Evolutionary conservation across 1,284 basidiomycete species (phyloP), one percentile per base, ranked within the genome.

Genomic region (Heimioporus retisporus): DNA sequence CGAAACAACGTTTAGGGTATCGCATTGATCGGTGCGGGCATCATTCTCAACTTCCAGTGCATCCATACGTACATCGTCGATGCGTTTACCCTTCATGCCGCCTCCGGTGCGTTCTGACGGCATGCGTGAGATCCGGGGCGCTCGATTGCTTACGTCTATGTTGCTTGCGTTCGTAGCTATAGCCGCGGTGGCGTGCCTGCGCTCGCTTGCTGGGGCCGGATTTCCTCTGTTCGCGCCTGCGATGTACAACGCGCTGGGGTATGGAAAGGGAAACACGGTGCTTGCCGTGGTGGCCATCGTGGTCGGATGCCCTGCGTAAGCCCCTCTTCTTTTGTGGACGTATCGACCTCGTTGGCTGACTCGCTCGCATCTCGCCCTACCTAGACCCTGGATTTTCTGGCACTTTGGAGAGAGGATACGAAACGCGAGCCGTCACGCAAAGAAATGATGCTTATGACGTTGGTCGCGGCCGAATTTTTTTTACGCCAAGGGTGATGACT

Each of bases 191-290:
- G 79, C 85, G 0, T 90, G 77, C 75, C 72, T 91, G 6, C 87
- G 90, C 44, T 88, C 89, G 0, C 69, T 90, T 1, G 86, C 86
- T 2, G 89, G 90, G 3, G 91, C 90, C 60, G 88, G 85, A 3
- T 93, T 93, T 74, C 91, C 91, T 21, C 75, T 93, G 16, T 92
- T 93, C 65, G 89, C 87, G 1, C 88, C 89, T 7, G 79, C 85
- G 21, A 91, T 92, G 90, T 92, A 88, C 75, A 77, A 81, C 4
- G 80, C 81, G 16, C 81, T 92, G 0, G 91, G 90, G 8, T 90
- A 87, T 62, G 91, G 91, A 0, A 89, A 87, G 67, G 91, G 89
- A 6, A 80, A 89, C 66, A 89, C 90, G 0, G 83, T 93, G 19
- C 81, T 93, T 14, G 90, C 88, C 0, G 84, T 73, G 25, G 69